Evolutionary conservation across 1,284 basidiomycete genomes (phyloP).

Genomic region (Phellopilus nigrolimitatus): DNA sequence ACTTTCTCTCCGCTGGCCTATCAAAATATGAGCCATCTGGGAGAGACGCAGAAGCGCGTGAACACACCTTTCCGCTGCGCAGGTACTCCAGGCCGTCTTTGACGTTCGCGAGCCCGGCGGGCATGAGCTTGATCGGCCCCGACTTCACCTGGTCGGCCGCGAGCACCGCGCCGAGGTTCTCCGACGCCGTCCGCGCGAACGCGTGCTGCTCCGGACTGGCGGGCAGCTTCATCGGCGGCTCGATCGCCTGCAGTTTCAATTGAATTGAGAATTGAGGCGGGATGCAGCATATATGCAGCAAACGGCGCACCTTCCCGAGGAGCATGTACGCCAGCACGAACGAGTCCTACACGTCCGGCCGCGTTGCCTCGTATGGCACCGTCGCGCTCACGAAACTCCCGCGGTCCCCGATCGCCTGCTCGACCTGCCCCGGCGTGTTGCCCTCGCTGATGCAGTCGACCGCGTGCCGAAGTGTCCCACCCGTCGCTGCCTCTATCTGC

Average conservation of each 20-base stretch:
- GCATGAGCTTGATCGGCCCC: conserved; percentile 29
- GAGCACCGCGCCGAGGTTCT: conserved; percentile 28
- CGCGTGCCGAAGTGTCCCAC: conserved; percentile 20
- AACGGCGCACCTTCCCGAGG: conserved; percentile 27
- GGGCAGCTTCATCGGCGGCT: conserved; percentile 12
- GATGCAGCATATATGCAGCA: too few species aligned
- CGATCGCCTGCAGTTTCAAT: conserved; percentile 21
- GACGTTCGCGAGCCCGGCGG: conserved; percentile 30
- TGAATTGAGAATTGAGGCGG: background rate
- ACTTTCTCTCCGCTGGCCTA: conserved; percentile 17
- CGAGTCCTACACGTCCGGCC: conserved; percentile 14
- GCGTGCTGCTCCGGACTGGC: conserved; percentile 24
- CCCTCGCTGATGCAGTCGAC: conserved; percentile 24
- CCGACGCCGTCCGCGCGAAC: conserved; percentile 26
- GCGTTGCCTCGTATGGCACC: background rate
- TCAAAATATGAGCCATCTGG: too few species aligned
- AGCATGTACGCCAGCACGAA: conserved; percentile 28
- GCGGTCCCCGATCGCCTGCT: conserved; percentile 5
- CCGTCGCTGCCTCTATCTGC: conserved; percentile 23
- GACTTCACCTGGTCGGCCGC: conserved; percentile 26
- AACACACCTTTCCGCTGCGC: conserved; percentile 26
- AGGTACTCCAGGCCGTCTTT: conserved; percentile 26
- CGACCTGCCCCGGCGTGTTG: conserved; percentile 20
- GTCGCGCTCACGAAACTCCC: conserved; percentile 11
- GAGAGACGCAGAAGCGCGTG: too few species aligned